Evolutionary conservation across 2,329 filamentous ascomycete species (phyloP), one percentile per base, ranked within the genome.

Genomic region (Claviceps arundinis): DNA sequence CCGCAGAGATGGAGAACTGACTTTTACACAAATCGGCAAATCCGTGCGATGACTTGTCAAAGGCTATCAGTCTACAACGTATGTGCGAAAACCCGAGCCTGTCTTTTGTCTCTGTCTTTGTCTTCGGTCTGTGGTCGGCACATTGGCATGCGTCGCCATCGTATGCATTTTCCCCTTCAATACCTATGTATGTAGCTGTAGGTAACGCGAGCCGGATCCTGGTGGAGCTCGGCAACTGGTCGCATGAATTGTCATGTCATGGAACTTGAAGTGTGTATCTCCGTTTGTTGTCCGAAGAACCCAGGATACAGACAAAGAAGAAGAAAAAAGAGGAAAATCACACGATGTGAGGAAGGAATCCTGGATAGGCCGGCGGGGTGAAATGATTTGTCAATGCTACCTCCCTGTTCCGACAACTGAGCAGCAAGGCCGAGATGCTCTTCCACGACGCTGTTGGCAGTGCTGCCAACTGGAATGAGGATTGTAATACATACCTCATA

Each of bases 401-500:
- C 42, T 47, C 45, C 50, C 50, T 47, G 19, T 41, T 45, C 26
- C 30, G 38, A 34, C 50, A 55, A 56, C 52, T 52, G 46, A 54
- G 54, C 48, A 53, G 49, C 51, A 42, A 48, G 41, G 37, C 16
- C 38, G 37, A 40, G 37, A 37, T 48, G 37, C 37, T 41, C 22
- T 14, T 19, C 6, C 17, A 17, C 26, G 45, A 47, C 30, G 45
- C 45, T 14, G 45, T 34, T 37, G 45, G 45, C 47, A 46, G 34
- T 47, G 37, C 45, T 14, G 24, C 19, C 37, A 11, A 24, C 47
- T 48, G 47, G 47, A 48, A 50, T 50, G 48, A 50, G 30, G 40
- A 14, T 44, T 26, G 48, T 19, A 26, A 24, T 24, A 24, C 4
- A 26, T 22, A 24, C 17, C 17, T 19, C 17, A 1, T 42, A 17